Evolutionary conservation across 2,329 filamentous ascomycete genomes (phyloP).

Genomic region (Trichoderma lentiforme): DNA sequence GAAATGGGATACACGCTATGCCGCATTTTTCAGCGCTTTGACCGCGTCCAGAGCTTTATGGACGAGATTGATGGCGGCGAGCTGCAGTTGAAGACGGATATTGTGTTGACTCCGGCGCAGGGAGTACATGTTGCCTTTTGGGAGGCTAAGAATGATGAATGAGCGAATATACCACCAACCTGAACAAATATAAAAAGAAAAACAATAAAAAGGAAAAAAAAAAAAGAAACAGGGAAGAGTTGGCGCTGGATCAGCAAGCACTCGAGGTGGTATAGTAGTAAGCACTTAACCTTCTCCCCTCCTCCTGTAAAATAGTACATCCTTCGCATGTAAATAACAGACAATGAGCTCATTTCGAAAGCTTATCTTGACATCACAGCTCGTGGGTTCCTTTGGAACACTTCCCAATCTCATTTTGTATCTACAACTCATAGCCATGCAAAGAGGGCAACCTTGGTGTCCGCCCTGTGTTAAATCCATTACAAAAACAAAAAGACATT

Average conservation of each 20-base stretch:
- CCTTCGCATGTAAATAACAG: not conserved
- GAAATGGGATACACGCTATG: conserved; percentile 73
- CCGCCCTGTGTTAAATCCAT: not conserved
- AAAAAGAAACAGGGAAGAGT: not conserved
- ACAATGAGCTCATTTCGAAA: not conserved
- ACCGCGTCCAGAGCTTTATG: conserved; percentile 59
- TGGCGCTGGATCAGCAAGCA: not conserved
- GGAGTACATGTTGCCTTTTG: conserved; percentile 58
- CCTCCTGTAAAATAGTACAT: not conserved
- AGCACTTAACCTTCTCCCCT: not conserved
- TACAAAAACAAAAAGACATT: not conserved
- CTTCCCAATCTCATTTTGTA: not conserved
- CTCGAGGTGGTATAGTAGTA: not conserved
- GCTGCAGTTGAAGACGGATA: conserved; percentile 55
- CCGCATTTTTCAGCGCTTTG: conserved; percentile 69
- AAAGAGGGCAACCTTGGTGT: not conserved
- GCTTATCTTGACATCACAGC: not conserved
- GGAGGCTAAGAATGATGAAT: conserved; percentile 36
- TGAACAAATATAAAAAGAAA: not conserved
- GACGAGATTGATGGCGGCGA: conserved; percentile 50
- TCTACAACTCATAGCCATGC: not conserved
- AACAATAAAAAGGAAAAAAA: no score
- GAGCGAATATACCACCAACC: not conserved
- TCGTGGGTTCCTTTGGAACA: not conserved
- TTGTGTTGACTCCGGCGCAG: conserved; percentile 57